Evolutionary conservation across 2,329 filamentous ascomycete genomes (phyloP).

Genomic region (Xylariaceae sp.): DNA sequence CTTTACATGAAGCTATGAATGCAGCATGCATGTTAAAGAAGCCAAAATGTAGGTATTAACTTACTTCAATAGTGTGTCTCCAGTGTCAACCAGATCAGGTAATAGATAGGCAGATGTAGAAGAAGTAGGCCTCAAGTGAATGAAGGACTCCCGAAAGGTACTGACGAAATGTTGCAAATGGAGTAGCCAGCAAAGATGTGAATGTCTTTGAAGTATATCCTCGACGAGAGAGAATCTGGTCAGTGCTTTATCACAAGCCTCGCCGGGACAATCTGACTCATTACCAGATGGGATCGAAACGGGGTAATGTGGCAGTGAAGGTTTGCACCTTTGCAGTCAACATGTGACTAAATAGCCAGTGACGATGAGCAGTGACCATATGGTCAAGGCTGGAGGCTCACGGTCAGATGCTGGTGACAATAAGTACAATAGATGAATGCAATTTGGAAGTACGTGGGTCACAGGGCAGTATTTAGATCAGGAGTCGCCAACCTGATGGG

Average conservation of each 20-base stretch:
- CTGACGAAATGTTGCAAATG: neutral
- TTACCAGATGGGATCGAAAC: neutral
- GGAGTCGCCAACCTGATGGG: slow-evolving; percentile 9
- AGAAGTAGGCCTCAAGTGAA: no score
- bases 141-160: neutral
- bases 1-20: neutral
- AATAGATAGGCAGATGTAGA: neutral
- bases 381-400: slow-evolving; percentile 15
- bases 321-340: neutral
- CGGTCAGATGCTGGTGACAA: slow-evolving; percentile 16
- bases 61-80: slow-evolving; percentile 8
- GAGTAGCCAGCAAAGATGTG: neutral
- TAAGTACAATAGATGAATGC: slow-evolving; percentile 7
- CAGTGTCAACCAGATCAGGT: no score
- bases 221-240: slow-evolving; percentile 6
- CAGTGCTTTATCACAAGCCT: slow-evolving; percentile 10
- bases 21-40: neutral
- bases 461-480: neutral
- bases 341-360: slow-evolving; percentile 5
- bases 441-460: slow-evolving; percentile 2
- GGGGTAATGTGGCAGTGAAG: slow-evolving; percentile 5
- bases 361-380: neutral
- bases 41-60: neutral
- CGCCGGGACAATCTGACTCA: slow-evolving; percentile 7
- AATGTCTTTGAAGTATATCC: neutral